Evolutionary conservation across 306 rosid genomes (phyloP).

Genomic region (Quercus alba): DNA sequence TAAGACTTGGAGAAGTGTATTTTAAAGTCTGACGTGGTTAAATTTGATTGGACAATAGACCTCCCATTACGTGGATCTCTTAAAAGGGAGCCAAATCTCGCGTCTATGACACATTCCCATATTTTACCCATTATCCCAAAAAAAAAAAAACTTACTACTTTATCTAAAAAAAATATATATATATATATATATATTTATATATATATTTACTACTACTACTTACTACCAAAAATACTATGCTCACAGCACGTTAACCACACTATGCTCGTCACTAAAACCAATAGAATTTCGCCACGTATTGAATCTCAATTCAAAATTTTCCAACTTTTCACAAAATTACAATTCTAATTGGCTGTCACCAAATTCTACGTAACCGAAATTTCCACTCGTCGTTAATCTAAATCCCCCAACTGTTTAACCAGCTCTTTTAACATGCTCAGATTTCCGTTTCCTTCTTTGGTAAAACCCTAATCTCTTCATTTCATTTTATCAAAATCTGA

Average conservation of each 20-base stretch:
- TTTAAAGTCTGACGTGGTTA: slow-evolving; percentile 29
- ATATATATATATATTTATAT: too few species aligned
- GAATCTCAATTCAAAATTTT: too few species aligned
- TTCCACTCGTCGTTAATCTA: neutral
- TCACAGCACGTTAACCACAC: too few species aligned
- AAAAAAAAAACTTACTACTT: too few species aligned
- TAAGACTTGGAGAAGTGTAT: neutral
- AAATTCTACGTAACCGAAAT: neutral
- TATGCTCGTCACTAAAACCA: neutral
- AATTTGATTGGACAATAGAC: slow-evolving; percentile 33
- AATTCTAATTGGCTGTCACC: slow-evolving; percentile 26
- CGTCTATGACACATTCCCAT: neutral
- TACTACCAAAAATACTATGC: too few species aligned
- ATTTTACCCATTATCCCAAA: too few species aligned
- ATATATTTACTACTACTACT: too few species aligned
- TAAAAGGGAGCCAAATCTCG: neutral
- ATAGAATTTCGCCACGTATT: slow-evolving; percentile 22
- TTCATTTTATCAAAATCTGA: slow-evolving; percentile 19
- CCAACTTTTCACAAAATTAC: neutral
- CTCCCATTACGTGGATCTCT: slow-evolving; percentile 30
- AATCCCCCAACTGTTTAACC: neutral
- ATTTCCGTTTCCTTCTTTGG: neutral
- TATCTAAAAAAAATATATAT: too few species aligned
- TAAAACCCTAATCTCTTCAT: slow-evolving; percentile 59
- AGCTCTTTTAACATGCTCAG: neutral